Evolutionary conservation across 208 protist genomes (phyloP).

Genomic region (Entamoeba dispar): DNA sequence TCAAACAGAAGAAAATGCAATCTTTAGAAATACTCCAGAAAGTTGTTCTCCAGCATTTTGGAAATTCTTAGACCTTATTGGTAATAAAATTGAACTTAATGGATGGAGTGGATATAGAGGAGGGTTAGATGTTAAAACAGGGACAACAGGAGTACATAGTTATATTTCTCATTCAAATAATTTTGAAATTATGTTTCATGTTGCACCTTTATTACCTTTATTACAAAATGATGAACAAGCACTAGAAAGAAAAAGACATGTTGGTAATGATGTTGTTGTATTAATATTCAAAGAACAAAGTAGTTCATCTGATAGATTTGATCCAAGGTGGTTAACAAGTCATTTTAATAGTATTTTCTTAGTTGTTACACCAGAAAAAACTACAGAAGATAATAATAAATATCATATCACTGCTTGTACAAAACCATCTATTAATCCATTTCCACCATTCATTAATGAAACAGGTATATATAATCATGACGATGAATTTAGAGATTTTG

Average conservation of each 20-base stretch:
- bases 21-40: background rate
- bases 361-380: background rate
- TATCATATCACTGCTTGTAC: background rate
- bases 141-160: background rate
- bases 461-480: background rate
- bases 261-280: background rate
- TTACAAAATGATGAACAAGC: background rate
- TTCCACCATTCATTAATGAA: background rate
- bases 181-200: conserved; percentile 2
- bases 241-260: background rate
- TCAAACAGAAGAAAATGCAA: background rate
- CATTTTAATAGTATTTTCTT: background rate
- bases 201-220: background rate
- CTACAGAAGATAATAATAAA: background rate
- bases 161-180: background rate
- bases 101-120: background rate
- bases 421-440: background rate
- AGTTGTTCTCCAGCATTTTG: background rate
- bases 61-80: background rate
- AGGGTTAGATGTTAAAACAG: background rate
- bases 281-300: background rate
- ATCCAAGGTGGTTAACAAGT: background rate
- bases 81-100: background rate
- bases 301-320: background rate
- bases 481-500: background rate